Conservation (phyloP, 2,329 filamentous ascomycete species). For the Diaporthe destruens region DNA sequence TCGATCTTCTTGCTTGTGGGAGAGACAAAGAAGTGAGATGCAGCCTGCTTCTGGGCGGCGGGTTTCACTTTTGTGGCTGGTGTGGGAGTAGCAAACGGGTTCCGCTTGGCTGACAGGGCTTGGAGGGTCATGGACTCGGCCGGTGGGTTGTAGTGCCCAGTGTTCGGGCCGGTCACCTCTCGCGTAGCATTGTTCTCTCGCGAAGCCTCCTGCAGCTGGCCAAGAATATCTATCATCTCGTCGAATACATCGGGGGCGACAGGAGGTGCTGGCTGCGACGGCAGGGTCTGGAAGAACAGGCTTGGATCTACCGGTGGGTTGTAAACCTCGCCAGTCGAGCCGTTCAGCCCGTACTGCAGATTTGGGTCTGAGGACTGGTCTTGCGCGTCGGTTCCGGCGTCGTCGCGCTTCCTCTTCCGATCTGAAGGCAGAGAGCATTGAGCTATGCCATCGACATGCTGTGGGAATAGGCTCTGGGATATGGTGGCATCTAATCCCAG, state of each 20-base stretch:
- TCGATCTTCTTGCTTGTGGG: constrained; percentile 34
- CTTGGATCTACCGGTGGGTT: constrained; percentile 9
- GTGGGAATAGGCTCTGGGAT: constrained; percentile 32
- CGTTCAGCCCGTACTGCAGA: constrained; percentile 15
- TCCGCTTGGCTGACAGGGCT: constrained; percentile 7
- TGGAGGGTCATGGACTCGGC: constrained; percentile 44
- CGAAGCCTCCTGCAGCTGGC: constrained; percentile 24
- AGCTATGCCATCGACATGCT: constrained; percentile 3
- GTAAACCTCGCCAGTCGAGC: constrained; percentile 11
- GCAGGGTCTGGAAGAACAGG: constrained; percentile 23
- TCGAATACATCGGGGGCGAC: constrained; percentile 27
- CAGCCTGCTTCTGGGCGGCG: constrained; percentile 18
- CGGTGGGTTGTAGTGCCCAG: constrained; percentile 56
- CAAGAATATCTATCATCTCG: constrained; percentile 33
- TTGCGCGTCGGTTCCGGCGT: background rate
- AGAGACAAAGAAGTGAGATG: constrained; percentile 33
- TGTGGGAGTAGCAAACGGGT: constrained; percentile 38
- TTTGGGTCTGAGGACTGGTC: background rate
- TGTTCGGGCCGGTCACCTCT: constrained; percentile 50
- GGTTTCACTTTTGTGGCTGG: constrained; percentile 40
- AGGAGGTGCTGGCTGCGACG: background rate
- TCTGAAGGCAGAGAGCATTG: background rate
- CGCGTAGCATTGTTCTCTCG: constrained; percentile 18
- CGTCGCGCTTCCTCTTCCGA: constrained; percentile 36
- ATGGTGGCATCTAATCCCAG: constrained; percentile 34